These are phyloP conservation scores for Colletotrichum sp. DNA, from an alignment of 2,329 filamentous ascomycete species.

Conservation along the genomic window DNA sequence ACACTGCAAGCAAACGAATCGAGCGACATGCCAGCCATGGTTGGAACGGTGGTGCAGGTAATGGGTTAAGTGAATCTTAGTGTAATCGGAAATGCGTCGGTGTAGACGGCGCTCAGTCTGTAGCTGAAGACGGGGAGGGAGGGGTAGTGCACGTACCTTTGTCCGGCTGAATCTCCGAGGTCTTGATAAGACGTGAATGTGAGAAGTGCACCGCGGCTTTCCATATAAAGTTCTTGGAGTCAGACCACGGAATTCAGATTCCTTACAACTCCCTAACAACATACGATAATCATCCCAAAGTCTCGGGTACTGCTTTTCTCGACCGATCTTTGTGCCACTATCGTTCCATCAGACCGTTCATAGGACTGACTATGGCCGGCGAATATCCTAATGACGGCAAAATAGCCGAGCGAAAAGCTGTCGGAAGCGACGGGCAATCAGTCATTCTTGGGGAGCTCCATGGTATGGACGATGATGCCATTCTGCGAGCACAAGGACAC, in stretches of 20 bases:
- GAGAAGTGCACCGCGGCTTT: not conserved
- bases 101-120: not conserved
- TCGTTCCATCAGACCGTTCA: not conserved
- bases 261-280: not conserved
- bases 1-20: not conserved
- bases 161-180: not conserved
- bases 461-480: slow-evolving; percentile 17
- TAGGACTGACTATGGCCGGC: not conserved
- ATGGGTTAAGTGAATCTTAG: not conserved
- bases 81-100: not conserved
- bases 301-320: not conserved
- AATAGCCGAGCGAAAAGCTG: not conserved
- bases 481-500: slow-evolving; percentile 23
- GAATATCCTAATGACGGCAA: not conserved
- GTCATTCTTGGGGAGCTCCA: not conserved
- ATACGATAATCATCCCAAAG: not conserved
- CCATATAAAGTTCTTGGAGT: not conserved
- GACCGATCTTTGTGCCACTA: not conserved
- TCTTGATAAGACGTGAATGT: not conserved
- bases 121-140: not conserved
- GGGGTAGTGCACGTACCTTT: not conserved
- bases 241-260: not conserved
- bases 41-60: not conserved
- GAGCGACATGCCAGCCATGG: not conserved
- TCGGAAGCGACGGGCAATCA: not conserved